Evolutionary conservation across 441 rosid genomes (phyloP).

Genomic region (Kokia cookei): DNA sequence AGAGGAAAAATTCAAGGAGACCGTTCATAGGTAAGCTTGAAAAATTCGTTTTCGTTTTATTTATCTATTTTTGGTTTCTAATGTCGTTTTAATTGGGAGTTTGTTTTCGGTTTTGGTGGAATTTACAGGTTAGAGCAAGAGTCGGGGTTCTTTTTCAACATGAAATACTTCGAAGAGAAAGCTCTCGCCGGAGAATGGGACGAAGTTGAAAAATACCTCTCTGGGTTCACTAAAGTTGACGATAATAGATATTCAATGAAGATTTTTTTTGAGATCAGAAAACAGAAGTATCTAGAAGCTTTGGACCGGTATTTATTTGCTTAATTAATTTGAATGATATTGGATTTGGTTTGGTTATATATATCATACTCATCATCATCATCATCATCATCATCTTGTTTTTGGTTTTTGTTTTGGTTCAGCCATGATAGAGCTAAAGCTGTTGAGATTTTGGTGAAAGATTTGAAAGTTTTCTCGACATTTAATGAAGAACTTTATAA

Average conservation of each 20-base stretch:
- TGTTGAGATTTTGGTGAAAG: conserved; percentile 57
- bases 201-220: conserved; percentile 21
- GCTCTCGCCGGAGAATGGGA: conserved; percentile 23
- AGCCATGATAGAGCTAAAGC: conserved; percentile 59
- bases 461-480: conserved; percentile 53
- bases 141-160: conserved; percentile 20
- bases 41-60: neutral
- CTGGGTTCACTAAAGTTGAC: conserved; percentile 27
- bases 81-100: conserved; percentile 10
- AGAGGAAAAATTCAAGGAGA: conserved; percentile 41
- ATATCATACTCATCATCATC: neutral
- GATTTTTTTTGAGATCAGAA: conserved; percentile 28
- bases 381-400: neutral
- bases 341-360: neutral
- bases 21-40: conserved; percentile 32
- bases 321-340: neutral
- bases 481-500: conserved; percentile 57
- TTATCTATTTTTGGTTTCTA: neutral
- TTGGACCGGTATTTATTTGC: conserved; percentile 16
- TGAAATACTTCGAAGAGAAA: conserved; percentile 16
- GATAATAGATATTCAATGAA: conserved; percentile 25
- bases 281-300: conserved; percentile 30
- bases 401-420: conserved; percentile 2
- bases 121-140: conserved; percentile 12
- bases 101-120: neutral